Base-by-base conservation (phyloP, 805 yeast genomes). In the Yamadazyma akitaensis region DNA sequence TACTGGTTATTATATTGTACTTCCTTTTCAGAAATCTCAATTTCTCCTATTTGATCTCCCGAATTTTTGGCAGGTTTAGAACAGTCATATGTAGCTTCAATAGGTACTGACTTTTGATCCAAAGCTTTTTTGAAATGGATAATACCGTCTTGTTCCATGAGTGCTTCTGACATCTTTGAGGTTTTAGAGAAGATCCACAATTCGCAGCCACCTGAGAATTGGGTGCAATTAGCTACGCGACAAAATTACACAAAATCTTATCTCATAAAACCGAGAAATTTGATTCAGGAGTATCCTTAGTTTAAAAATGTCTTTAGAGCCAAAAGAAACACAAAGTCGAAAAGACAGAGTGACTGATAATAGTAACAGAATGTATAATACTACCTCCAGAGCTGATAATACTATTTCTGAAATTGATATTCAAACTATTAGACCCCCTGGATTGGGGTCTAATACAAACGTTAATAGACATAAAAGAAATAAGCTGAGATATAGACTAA, bases 261-360 rank as follows among this genome's bases (percentile, higher is more conserved):
- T 45, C 48, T 44, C 46, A 43, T 43, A 43, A 43, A 43, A 43
- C 46, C 41, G 41, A 35, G 41, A 44, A 38, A 38, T 34, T 32
- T 26, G 43, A 44, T 44, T 44, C 35, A 44, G 43, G 47, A 41
- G 43, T 26, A 16, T 37, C n/a, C 41, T 31, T 24, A 26, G 25
- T 25, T 25, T 38, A n/a, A 25, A 25, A 26, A 38, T 38, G 41
- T 38, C 41, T 26, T 10, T 14, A 25, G 33, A 38, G 17, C 12
- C 19, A 13, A 28, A 28, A 5, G 10, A 28, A 28, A 5, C 9
- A 28, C 32, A 28, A 12, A 3, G 3, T 28, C n/a, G 32, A 28
- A 28, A 5, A 28, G n/a, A 28, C n/a, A 28, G 9, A 28, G 9
- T 11, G 5, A 28, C 12, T 28, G 32, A 28, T 28, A 28, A 28